Evolutionary conservation across 805 yeast genomes (phyloP).

Genomic region (Kazachstania viticola): DNA sequence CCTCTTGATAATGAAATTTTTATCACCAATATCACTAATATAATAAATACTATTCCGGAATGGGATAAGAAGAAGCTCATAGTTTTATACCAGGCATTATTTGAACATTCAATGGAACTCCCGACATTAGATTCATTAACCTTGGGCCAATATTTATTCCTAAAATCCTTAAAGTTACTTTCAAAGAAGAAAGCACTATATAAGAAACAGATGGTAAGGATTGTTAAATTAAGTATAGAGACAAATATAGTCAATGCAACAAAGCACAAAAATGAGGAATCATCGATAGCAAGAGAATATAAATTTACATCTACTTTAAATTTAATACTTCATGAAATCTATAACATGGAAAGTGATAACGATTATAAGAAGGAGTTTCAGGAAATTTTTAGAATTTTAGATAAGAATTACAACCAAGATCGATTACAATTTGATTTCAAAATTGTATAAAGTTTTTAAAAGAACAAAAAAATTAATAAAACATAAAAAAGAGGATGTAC

Average conservation of each 20-base stretch:
- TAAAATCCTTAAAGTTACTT: conserved; percentile 10
- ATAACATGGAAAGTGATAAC: conserved; percentile 5
- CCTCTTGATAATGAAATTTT: not conserved
- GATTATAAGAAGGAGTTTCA: conserved; percentile 8
- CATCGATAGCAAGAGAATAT: conserved; percentile 12
- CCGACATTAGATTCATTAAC: conserved; percentile 5
- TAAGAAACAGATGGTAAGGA: conserved; percentile 9
- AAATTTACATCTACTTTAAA: conserved; percentile 21
- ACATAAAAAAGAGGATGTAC: conserved; percentile 44
- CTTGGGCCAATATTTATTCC: conserved; percentile 14
- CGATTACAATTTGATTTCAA: conserved; percentile 20
- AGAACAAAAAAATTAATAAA: too few relatives aligned
- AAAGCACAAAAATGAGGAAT: conserved; percentile 1
- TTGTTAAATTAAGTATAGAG: conserved; percentile 20
- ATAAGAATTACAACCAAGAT: conserved; percentile 17
- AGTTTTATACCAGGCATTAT: conserved; percentile 20
- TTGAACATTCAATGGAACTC: conserved; percentile 12
- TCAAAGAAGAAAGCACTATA: conserved; percentile 4
- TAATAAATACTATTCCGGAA: conserved; percentile 1
- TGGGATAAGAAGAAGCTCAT: conserved; percentile 9
- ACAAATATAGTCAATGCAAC: conserved; percentile 7
- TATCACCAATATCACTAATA: not conserved
- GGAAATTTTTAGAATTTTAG: conserved; percentile 7
- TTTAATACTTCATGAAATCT: conserved; percentile 14
- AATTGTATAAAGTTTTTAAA: conserved; percentile 5